Conservation (phyloP, 2,329 filamentous ascomycete genomes). For the Acrocalymma vagum region DNA sequence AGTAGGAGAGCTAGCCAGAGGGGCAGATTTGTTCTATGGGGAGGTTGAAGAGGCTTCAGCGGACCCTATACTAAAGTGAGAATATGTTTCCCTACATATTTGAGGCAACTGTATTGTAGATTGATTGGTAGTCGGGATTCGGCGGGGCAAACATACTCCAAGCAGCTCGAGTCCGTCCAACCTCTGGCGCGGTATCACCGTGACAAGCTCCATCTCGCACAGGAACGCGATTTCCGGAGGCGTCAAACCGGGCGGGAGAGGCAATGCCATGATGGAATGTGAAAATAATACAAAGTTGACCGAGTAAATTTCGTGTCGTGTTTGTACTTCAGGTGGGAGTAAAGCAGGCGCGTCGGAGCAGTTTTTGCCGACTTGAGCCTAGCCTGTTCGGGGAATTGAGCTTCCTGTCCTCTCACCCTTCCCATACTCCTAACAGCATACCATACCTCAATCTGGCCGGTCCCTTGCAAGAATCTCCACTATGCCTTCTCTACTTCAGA, state of each 20-base stretch:
- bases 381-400: conserved; percentile 2
- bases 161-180: conserved; percentile 87
- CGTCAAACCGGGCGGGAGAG: conserved; percentile 72
- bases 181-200: conserved; percentile 87
- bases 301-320: conserved; percentile 19
- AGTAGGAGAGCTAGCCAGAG: conserved; percentile 95
- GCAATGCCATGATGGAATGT: conserved; percentile 70
- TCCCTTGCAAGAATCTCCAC: background rate
- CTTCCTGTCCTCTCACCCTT: background rate
- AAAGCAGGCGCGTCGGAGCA: conserved; percentile 15
- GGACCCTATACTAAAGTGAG: conserved; percentile 68
- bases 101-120: conserved; percentile 10
- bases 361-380: conserved; percentile 24
- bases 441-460: background rate
- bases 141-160: conserved; percentile 69
- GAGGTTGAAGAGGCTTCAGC: conserved; percentile 79
- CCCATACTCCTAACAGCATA: background rate
- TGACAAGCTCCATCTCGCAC: conserved; percentile 97
- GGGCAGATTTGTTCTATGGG: conserved; percentile 79
- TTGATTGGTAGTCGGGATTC: conserved; percentile 29
- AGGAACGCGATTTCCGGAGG: conserved; percentile 92
- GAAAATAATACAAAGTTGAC: too few relatives aligned
- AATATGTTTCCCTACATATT: background rate
- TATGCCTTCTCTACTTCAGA: conserved; percentile 32
- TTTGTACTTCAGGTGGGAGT: conserved; percentile 17